phyloP scores from a whole-genome alignment of 495 filamentous ascomycete species.

The Annulohypoxylon stygium region DNA sequence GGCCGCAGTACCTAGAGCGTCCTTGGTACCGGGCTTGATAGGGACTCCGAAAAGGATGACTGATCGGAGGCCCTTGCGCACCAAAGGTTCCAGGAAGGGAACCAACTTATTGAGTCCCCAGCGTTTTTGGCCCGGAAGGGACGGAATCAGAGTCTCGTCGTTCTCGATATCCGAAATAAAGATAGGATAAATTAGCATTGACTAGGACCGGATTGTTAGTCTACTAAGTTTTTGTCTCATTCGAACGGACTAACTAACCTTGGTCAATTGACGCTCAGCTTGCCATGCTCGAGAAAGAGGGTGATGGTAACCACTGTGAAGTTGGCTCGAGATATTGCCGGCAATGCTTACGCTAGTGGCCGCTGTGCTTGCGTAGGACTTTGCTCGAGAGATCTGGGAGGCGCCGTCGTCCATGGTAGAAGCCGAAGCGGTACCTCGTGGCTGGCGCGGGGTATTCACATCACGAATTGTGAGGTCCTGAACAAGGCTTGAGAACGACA shows the following conservation, averaged over 20 bases:
- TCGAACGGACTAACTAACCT: constrained; percentile 66
- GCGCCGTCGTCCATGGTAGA: constrained; percentile 70
- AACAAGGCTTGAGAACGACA: constrained; percentile 94
- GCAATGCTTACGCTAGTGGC: constrained; percentile 95
- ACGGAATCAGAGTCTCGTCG: constrained; percentile 90
- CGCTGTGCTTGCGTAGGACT: constrained; percentile 85
- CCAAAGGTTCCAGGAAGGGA: constrained; percentile 85
- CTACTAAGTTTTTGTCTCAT: constrained; percentile 27
- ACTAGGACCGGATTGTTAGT: constrained; percentile 63
- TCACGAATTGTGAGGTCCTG: constrained; percentile 81
- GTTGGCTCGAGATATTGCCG: constrained; percentile 92
- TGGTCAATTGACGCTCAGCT: constrained; percentile 95
- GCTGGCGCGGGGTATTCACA: constrained; percentile 59
- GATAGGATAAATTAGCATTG: constrained; percentile 97
- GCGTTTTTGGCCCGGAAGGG: constrained; percentile 88
- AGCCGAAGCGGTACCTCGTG: constrained; percentile 58
- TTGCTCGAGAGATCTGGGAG: constrained; percentile 76
- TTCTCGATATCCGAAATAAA: constrained; percentile 96
- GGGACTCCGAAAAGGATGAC: constrained; percentile 98
- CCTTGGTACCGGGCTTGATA: constrained; percentile 80
- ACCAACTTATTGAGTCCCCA: constrained; percentile 88
- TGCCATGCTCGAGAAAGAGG: constrained; percentile 94
- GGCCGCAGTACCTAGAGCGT: constrained; percentile 91
- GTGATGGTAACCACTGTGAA: constrained; percentile 95
- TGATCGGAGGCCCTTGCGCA: constrained; percentile 87